Evolutionary conservation across 768 basidiomycete species (phyloP), one percentile per base, ranked within the genome.

Genomic region (Trametes cinnabarina): DNA sequence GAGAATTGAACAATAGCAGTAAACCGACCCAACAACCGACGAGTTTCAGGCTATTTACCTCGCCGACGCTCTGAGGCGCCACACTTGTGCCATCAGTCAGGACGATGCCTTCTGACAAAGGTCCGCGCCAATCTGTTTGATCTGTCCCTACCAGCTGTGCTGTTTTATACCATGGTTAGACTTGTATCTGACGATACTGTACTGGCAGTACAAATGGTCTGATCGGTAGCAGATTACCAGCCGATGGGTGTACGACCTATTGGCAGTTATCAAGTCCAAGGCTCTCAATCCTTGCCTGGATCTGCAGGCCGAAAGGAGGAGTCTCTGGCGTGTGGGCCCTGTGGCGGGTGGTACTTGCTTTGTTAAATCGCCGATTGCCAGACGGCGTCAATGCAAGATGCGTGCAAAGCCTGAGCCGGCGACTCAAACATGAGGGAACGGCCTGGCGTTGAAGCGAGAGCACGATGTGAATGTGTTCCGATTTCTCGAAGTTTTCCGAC

Each of bases 381-480:
- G 23, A n/a, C 4, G 30, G 35, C 5, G 37, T 11, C 37, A 14
- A 28, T 19, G 32, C 34, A 47, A 46, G 43, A 42, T 50, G 26
- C 43, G 32, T 19, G 32, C 41, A 47, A 34, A 30, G 12, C 37
- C 43, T 35, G 26, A 41, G 14, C 6, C 19, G 4, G 37, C 37
- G 37, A 39, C 9, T 15, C 37, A 10, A 14, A 35, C 60, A 61
- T 57, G 60, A 52, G 60, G 60, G 57, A 35, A 61, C 28, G 39
- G 47, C 46, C 60, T 61, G 60, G 60, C 55, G 37, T 14, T 34
- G 59, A 61, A 57, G 55, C 55, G 60, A 57, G 41, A 14, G 59
- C 60, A 61, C 44, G 60, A 55, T 43, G 59, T 37, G n/a, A 32
- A 41, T 51, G 41, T 51, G 51, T 37, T 50, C n/a, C n/a, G n/a